These are phyloP conservation scores for Asterochloris erici DNA, from an alignment of 139 green algal species.

Conservation along the genomic window DNA sequence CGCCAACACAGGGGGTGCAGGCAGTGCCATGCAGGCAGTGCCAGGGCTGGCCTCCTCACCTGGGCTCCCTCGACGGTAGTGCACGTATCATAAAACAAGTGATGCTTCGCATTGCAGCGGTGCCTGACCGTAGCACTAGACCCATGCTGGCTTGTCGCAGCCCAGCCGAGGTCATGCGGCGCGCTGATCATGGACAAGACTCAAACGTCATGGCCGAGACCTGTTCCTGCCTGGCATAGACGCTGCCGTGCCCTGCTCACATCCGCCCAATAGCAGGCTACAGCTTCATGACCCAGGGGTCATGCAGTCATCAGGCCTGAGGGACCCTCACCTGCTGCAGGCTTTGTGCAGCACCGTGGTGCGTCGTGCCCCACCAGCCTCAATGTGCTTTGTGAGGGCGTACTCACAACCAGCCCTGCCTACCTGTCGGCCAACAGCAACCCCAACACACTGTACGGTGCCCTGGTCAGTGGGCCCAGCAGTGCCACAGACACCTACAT, in stretches of 20 bases:
- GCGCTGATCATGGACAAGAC: too few relatives aligned
- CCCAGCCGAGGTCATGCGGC: too few relatives aligned
- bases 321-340: neutral
- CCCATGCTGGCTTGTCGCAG: too few relatives aligned
- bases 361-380: neutral
- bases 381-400: neutral
- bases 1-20: too few relatives aligned
- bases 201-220: too few relatives aligned
- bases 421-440: slow-evolving; percentile 43
- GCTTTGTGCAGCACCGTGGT: neutral
- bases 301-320: neutral
- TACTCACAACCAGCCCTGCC: slow-evolving; percentile 30
- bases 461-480: slow-evolving; percentile 51
- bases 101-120: neutral
- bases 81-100: neutral
- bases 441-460: slow-evolving; percentile 50
- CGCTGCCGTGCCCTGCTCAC: neutral
- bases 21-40: neutral
- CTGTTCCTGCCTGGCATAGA: neutral
- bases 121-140: neutral
- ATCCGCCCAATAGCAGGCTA: neutral
- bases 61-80: neutral
- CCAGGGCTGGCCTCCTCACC: neutral
- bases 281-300: neutral
- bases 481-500: neutral